Evolutionary conservation across 2,329 filamentous ascomycete genomes (phyloP), one percentile per base, ranked within the genome.

Genomic region (Fusarium sp.): DNA sequence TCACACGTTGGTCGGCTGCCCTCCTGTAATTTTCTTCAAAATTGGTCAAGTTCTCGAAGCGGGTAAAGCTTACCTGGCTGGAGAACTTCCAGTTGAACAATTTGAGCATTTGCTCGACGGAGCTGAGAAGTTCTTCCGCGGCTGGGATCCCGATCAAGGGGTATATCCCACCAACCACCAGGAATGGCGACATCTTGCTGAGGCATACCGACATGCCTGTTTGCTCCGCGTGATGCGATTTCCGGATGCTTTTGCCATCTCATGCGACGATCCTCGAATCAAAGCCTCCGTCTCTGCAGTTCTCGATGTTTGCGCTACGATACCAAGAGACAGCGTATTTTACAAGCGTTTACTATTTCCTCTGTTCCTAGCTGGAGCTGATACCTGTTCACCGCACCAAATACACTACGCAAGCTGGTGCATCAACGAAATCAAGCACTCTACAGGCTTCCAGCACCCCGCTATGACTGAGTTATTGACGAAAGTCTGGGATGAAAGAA

Each of bases 141-240:
- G 58, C 5, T 76, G 79, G 69, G 74, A 79, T 33, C 67, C 72
- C 5, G 72, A 79, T 5, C 50, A 71, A 25, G 68, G 71, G 10
- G 59, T 72, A 5, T 80, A 80, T 60, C 77, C 79, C 15, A 80
- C 77, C 5, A 47, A 30, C 5, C 69, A 80, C 12, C 54, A 59
- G 12, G 78, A 80, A 61, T 80, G 79, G 79, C 72, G 62, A 18
- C 71, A 72, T 3, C 60, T 80, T 1, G 79, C 79, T 7, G 75
- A 79, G n/a, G 78, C 78, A 1, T 80, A 77, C 33, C 64, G 76
- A 16, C 77, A 80, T n/a, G 78, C 78, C 0, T 80, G 78, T n/a
- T 66, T 80, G 1, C 73, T 80, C 6, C 72, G 79, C 4, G 59
- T 77, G 3, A 69, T 79, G 25, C 72, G 79, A 1, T 79, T 78